Conservation (phyloP, 1,284 basidiomycete species). For the Omphalotus olearius region DNA sequence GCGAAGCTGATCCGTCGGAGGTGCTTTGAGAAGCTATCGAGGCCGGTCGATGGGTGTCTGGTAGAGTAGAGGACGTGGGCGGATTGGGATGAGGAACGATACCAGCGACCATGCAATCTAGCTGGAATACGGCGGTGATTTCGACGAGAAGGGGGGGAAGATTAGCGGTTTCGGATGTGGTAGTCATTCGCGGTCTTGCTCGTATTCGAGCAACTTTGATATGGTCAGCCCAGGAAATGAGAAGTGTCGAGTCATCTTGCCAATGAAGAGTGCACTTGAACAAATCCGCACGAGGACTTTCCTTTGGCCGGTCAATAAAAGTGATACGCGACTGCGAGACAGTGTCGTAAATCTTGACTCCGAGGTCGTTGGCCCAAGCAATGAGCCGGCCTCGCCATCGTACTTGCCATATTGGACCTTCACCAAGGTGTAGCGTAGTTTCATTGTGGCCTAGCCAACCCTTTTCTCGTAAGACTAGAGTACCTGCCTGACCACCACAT, state of each 20-base stretch:
- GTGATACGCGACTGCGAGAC: conserved; percentile 78
- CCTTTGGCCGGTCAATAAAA: conserved; percentile 79
- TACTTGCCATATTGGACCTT: conserved; percentile 93
- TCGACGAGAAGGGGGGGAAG: conserved; percentile 69
- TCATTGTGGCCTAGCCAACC: conserved; percentile 97
- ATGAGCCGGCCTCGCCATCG: conserved; percentile 86
- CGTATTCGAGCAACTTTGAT: conserved; percentile 90
- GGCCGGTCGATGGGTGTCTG: conserved; percentile 17
- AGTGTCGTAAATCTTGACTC: conserved; percentile 93
- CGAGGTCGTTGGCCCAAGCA: conserved; percentile 95
- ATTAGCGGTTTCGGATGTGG: conserved; percentile 36
- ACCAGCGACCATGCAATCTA: conserved; percentile 95
- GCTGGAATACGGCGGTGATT: conserved; percentile 87
- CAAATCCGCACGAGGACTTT: conserved; percentile 86
- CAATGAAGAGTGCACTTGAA: conserved; percentile 91
- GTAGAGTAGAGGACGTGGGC: conserved; percentile 18
- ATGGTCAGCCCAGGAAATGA: conserved; percentile 93
- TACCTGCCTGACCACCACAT: conserved; percentile 91
- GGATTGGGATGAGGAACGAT: conserved; percentile 74
- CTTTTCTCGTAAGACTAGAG: conserved; percentile 85
- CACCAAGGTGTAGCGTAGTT: conserved; percentile 79
- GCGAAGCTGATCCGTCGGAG: conserved; percentile 8
- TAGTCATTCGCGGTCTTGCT: conserved; percentile 47
- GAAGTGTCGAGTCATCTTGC: conserved; percentile 87
- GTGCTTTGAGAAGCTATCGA: conserved; percentile 20